Conservation (phyloP, 1,139 yeast species). For the Sugiyamaella grinbergsii region DNA sequence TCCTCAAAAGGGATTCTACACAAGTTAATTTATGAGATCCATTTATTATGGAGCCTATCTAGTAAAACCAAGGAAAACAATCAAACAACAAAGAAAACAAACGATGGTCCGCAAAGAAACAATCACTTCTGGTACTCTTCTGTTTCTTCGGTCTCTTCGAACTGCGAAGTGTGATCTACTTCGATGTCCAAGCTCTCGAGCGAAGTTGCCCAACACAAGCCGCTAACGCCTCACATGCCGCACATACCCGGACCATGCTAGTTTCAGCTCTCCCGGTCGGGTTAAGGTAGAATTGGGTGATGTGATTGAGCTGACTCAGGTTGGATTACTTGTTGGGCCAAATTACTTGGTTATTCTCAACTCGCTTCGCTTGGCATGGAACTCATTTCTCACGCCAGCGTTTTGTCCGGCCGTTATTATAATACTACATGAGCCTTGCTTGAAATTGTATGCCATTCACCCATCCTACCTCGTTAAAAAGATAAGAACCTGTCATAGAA, state of each 20-base stretch:
- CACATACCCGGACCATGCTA: too few relatives aligned
- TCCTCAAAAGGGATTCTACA: constrained; percentile 8
- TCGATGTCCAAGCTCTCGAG: neutral
- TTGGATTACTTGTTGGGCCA: too few relatives aligned
- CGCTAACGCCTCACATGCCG: neutral
- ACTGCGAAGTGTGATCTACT: neutral
- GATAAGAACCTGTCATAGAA: neutral
- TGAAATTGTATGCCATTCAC: neutral
- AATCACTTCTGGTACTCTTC: too few relatives aligned
- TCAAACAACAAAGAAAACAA: neutral
- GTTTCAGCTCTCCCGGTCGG: neutral
- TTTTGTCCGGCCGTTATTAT: too few relatives aligned
- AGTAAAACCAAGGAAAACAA: neutral
- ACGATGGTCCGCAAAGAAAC: neutral
- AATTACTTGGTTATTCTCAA: too few relatives aligned
- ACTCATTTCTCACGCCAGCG: too few relatives aligned
- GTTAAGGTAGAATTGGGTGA: too few relatives aligned
- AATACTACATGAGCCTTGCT: too few relatives aligned
- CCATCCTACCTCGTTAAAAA: too few relatives aligned
- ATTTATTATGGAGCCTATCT: constrained; percentile 6
- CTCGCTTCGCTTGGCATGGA: too few relatives aligned
- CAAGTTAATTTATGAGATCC: constrained; percentile 2
- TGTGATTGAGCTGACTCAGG: too few relatives aligned
- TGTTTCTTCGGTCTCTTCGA: too few relatives aligned
- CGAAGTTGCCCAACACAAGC: neutral